phyloP scores from a whole-genome alignment of 768 basidiomycete species.

The Termitomyces sp. region DNA sequence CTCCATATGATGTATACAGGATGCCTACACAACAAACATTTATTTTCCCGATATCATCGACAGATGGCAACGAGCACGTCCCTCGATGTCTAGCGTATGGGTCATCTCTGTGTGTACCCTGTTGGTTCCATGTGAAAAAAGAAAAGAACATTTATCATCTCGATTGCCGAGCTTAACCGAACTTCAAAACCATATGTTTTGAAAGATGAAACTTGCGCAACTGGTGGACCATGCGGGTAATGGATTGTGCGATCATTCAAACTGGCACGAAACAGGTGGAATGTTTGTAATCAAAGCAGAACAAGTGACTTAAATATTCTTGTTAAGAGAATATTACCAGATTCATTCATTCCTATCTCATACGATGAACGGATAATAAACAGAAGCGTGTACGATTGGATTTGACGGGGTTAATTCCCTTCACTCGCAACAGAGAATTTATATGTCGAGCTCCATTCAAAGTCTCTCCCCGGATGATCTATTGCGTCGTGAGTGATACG shows the following conservation, averaged over 20 bases:
- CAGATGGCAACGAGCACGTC: too few species aligned
- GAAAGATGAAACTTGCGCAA: not conserved
- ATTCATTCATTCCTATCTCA: not conserved
- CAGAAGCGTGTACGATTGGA: not conserved
- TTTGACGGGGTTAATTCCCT: not conserved
- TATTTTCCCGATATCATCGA: too few species aligned
- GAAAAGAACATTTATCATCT: not conserved
- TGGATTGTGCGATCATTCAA: not conserved
- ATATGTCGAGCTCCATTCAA: conserved; percentile 41
- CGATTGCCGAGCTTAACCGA: not conserved
- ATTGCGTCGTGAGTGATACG: not conserved
- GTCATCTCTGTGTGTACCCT: too few species aligned
- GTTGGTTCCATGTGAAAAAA: too few species aligned
- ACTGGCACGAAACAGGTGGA: not conserved
- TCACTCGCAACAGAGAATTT: conserved; percentile 33
- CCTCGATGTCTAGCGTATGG: too few species aligned
- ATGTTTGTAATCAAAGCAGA: not conserved
- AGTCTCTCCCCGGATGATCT: conserved; percentile 39
- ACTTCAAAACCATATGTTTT: not conserved
- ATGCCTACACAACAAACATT: too few species aligned
- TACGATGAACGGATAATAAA: not conserved
- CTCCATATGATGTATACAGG: too few species aligned
- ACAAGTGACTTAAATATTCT: not conserved
- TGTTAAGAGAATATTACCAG: too few species aligned
- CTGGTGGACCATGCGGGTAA: not conserved